A percentile compares a stretch with the other conserved stretches of the same genome.
These are phyloP conservation scores for Nidularia sp. DNA, from an alignment of 768 basidiomycete genomes.

Conservation along the genomic window DNA sequence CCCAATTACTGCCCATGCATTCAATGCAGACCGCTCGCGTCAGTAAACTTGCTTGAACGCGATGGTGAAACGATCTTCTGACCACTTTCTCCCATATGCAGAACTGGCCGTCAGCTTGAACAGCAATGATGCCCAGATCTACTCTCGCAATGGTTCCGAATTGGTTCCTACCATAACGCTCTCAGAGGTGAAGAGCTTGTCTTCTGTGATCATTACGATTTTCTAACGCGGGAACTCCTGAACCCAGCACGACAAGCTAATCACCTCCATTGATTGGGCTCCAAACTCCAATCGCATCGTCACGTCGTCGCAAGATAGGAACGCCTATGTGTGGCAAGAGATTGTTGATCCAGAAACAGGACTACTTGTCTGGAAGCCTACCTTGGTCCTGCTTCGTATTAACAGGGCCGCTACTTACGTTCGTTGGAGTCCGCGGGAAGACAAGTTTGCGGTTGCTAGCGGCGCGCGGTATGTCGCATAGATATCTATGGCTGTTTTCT, in stretches of 20 bases:
- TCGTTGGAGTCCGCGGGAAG: conserved; percentile 94
- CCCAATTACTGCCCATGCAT: conserved; percentile 86
- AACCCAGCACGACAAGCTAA: conserved; percentile 88
- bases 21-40: conserved; percentile 88
- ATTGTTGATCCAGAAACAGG: conserved; percentile 71
- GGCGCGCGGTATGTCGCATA: conserved; percentile 73
- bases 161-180: conserved; percentile 76
- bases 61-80: neutral
- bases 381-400: conserved; percentile 90
- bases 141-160: conserved; percentile 56
- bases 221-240: neutral
- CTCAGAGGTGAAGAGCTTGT: conserved; percentile 60
- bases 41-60: conserved; percentile 23
- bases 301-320: conserved; percentile 97
- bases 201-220: neutral
- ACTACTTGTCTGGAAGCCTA: conserved; percentile 84
- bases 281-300: conserved; percentile 96
- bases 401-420: conserved; percentile 95
- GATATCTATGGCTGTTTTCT: neutral
- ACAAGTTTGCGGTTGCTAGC: conserved; percentile 98
- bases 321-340: conserved; percentile 98
- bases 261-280: conserved; percentile 99
- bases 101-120: conserved; percentile 92
- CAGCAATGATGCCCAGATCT: conserved; percentile 84
- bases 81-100: conserved; percentile 23